These are phyloP conservation scores for Poa pratensis DNA, from an alignment of 176 grass and related monocot species.

Conservation along the genomic window DNA sequence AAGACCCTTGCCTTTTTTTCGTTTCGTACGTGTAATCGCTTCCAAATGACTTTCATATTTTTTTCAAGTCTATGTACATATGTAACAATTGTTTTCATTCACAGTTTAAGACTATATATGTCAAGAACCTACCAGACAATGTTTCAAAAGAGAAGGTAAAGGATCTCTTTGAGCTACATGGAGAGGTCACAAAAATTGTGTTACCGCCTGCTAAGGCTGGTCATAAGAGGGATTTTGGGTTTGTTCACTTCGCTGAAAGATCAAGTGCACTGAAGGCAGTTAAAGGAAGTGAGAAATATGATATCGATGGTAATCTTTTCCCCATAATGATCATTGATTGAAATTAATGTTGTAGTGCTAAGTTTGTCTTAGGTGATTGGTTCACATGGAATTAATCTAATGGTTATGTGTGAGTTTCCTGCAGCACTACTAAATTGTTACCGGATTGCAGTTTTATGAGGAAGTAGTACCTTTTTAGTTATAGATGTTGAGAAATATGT, in stretches of 20 bases:
- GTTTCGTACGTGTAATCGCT: neutral
- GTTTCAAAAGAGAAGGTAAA: slow-evolving; percentile 79
- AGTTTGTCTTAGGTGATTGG: neutral
- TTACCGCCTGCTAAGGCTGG: slow-evolving; percentile 88
- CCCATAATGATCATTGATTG: neutral
- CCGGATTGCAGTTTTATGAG: neutral
- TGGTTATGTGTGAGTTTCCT: neutral
- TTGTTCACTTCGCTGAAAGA: slow-evolving; percentile 96
- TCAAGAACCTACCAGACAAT: slow-evolving; percentile 96
- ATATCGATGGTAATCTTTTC: slow-evolving; percentile 79
- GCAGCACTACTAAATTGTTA: neutral
- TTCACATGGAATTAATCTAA: neutral
- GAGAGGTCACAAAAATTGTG: slow-evolving; percentile 86
- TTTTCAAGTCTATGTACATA: slow-evolving; percentile 1
- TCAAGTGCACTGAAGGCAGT: slow-evolving; percentile 87
- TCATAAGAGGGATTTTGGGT: slow-evolving; percentile 95
- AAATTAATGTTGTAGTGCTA: neutral
- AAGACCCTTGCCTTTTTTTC: slow-evolving; percentile 12
- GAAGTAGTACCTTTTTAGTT: neutral
- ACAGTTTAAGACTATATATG: slow-evolving; percentile 94
- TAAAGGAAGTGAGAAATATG: slow-evolving; percentile 91
- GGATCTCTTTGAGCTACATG: slow-evolving; percentile 86
- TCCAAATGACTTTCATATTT: neutral
- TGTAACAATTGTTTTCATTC: neutral
- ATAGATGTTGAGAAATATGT: neutral